Conservation (phyloP, 139 green algal species). For the Chlorella vulgaris region DNA sequence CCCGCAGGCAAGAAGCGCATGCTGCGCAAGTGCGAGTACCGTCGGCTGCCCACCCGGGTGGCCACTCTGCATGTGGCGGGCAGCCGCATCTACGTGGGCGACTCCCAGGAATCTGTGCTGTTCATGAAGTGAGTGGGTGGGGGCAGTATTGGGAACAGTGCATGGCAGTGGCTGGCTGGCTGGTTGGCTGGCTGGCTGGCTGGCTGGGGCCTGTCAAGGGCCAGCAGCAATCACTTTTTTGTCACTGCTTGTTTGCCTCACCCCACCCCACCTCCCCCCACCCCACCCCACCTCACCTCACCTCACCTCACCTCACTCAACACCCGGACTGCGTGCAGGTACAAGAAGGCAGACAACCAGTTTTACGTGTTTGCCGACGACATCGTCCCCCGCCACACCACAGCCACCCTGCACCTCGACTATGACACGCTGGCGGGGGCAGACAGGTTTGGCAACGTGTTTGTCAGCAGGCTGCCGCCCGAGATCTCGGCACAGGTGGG, state of each 20-base stretch:
- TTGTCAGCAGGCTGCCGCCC: conserved; percentile 80
- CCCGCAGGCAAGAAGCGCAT: conserved; percentile 91
- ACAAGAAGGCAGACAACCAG: conserved; percentile 88
- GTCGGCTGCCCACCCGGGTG: conserved; percentile 78
- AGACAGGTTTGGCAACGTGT: conserved; percentile 98
- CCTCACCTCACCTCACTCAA: not conserved
- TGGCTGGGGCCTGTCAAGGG: no score
- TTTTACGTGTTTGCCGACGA: conserved; percentile 98
- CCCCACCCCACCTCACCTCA: not conserved
- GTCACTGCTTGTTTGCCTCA: not conserved
- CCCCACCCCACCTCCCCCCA: not conserved
- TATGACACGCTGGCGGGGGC: conserved; percentile 93
- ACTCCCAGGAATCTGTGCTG: conserved; percentile 83
- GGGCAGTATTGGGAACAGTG: no score
- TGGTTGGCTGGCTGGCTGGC: not conserved
- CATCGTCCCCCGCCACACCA: conserved; percentile 81
- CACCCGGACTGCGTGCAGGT: no score
- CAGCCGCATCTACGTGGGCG: conserved; percentile 86
- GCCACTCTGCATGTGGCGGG: conserved; percentile 70
- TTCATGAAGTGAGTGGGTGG: conserved; percentile 67
- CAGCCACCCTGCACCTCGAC: conserved; percentile 82
- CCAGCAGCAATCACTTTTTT: not conserved
- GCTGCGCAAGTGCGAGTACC: conserved; percentile 96
- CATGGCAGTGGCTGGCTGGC: not conserved
- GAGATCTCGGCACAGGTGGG: conserved; percentile 84